Evolutionary conservation across 768 basidiomycete species (phyloP).

Genomic region (Boletus pseudopeckii): DNA sequence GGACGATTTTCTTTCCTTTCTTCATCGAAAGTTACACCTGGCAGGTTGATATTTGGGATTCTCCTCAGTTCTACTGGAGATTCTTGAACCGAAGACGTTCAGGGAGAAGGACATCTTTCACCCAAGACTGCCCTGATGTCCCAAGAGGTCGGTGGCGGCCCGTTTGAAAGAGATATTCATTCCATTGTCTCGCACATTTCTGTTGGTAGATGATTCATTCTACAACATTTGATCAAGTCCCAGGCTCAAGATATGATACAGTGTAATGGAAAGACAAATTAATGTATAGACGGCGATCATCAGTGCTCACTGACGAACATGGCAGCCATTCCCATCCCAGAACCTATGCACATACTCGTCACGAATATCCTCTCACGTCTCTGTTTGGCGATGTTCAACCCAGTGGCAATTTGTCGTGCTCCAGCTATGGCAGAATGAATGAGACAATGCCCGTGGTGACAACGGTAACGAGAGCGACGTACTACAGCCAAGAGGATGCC

Average conservation of each 20-base stretch:
- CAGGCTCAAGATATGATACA: background rate
- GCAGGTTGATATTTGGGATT: slow-evolving; percentile 70
- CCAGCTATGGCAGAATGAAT: slow-evolving; percentile 45
- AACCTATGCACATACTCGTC: slow-evolving; percentile 89
- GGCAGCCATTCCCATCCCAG: slow-evolving; percentile 89
- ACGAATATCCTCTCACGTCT: slow-evolving; percentile 74
- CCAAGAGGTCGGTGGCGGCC: slow-evolving; percentile 52
- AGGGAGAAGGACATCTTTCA: slow-evolving; percentile 60
- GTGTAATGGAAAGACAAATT: background rate
- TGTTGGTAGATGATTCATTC: too few relatives aligned
- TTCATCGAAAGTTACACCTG: slow-evolving; percentile 71
- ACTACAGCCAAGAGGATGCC: slow-evolving; percentile 86
- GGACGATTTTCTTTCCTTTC: background rate
- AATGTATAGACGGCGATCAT: slow-evolving; percentile 1
- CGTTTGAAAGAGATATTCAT: slow-evolving; percentile 55
- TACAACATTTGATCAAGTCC: background rate
- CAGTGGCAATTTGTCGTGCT: slow-evolving; percentile 85
- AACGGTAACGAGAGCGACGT: slow-evolving; percentile 32
- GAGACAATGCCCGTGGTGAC: background rate
- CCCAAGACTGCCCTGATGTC: slow-evolving; percentile 63
- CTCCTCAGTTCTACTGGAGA: slow-evolving; percentile 36
- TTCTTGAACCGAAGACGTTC: slow-evolving; percentile 52
- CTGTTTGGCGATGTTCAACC: slow-evolving; percentile 75
- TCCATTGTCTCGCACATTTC: too few relatives aligned
- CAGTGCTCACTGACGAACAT: slow-evolving; percentile 83